Conservation (phyloP, 768 basidiomycete species). For the Rhodocollybia butyracea region DNA sequence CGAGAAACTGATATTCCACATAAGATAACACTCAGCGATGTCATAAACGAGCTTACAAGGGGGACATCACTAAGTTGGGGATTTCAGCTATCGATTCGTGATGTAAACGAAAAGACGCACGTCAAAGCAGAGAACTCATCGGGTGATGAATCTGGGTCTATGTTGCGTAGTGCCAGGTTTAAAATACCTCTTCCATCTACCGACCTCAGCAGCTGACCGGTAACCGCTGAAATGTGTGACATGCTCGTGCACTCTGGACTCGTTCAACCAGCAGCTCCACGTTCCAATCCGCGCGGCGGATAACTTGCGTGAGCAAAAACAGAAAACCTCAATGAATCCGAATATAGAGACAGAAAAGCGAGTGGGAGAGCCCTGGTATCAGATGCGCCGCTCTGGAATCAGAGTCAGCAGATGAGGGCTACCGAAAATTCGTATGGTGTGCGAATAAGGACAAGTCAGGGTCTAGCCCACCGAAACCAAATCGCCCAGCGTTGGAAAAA, state of each 20-base stretch:
- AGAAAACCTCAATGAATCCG: too few species aligned
- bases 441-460: too few species aligned
- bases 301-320: too few species aligned
- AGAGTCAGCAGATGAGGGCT: too few species aligned
- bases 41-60: conserved; percentile 2
- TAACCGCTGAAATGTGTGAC: too few species aligned
- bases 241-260: too few species aligned
- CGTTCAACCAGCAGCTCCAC: too few species aligned
- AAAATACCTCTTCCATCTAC: background rate
- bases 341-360: too few species aligned
- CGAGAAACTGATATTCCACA: conserved; percentile 6
- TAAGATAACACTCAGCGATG: background rate
- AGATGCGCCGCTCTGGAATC: too few species aligned
- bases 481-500: background rate
- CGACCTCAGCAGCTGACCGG: background rate
- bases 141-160: background rate
- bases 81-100: background rate
- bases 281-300: too few species aligned
- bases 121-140: conserved; percentile 8
- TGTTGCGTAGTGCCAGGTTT: background rate
- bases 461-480: background rate
- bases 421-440: too few species aligned
- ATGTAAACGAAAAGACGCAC: background rate
- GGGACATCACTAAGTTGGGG: conserved; percentile 3
- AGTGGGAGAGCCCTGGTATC: too few species aligned